phyloP scores from a whole-genome alignment of 768 basidiomycete genomes.

The Suillus placidus region DNA sequence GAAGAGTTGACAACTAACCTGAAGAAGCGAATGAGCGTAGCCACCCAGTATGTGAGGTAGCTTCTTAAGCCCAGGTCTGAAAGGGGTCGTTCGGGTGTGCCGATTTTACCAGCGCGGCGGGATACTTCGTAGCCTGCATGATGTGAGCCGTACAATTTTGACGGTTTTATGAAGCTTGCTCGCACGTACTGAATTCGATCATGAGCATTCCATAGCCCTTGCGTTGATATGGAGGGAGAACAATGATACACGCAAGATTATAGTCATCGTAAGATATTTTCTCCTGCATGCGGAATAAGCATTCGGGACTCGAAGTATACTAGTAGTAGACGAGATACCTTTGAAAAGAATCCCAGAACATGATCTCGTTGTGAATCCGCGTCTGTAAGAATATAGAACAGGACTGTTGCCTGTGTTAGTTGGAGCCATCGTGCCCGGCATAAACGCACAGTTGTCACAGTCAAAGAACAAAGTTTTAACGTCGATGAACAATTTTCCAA shows the following conservation, averaged over 20 bases:
- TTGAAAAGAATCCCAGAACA: conserved; percentile 74
- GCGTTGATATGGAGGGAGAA: conserved; percentile 89
- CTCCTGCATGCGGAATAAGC: conserved; percentile 53
- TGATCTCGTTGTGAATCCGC: conserved; percentile 78
- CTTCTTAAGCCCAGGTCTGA: conserved; percentile 91
- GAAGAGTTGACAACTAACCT: conserved; percentile 45
- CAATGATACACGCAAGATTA: conserved; percentile 96
- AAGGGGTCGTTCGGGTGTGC: conserved; percentile 93
- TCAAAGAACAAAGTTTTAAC: conserved; percentile 96
- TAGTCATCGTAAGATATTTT: conserved; percentile 96
- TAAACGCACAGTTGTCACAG: conserved; percentile 73
- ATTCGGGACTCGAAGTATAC: not conserved
- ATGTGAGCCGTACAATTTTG: conserved; percentile 1
- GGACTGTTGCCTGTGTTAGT: conserved; percentile 43
- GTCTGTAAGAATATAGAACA: conserved; percentile 93
- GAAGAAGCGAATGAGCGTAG: conserved; percentile 83
- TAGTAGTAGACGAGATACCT: conserved; percentile 40
- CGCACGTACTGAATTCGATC: conserved; percentile 94
- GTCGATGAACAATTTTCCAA: conserved; percentile 99
- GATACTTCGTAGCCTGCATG: conserved; percentile 88
- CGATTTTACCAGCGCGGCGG: conserved; percentile 72
- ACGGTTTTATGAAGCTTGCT: not conserved
- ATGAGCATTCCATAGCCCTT: conserved; percentile 92
- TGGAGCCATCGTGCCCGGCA: not conserved
- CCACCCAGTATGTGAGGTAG: conserved; percentile 88